phyloP scores from a whole-genome alignment of 2,329 filamentous ascomycete species.

The Plectosphaerella plurivora region DNA sequence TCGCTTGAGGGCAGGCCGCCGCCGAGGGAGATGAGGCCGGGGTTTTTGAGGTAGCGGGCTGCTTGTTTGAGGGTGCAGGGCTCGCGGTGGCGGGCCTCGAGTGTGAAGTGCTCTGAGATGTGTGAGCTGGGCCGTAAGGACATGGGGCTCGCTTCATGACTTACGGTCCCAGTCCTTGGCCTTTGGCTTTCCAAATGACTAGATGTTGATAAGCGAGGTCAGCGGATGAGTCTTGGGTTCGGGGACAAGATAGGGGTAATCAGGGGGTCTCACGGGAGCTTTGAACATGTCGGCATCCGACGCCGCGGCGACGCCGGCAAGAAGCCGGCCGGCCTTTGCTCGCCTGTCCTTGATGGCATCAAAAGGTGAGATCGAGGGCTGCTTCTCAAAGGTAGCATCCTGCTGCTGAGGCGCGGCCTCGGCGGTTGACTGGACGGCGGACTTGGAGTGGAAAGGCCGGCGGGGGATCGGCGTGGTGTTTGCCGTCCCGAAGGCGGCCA shows the following conservation, averaged over 20 bases:
- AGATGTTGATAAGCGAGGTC: constrained; percentile 10
- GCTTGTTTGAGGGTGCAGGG: constrained; percentile 78
- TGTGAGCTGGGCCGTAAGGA: neutral
- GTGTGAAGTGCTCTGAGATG: constrained; percentile 49
- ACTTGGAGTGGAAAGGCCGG: constrained; percentile 8
- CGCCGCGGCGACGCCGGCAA: constrained; percentile 71
- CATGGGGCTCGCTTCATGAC: constrained; percentile 27
- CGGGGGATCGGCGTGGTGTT: neutral
- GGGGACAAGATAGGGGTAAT: constrained; percentile 4
- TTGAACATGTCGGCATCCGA: constrained; percentile 83
- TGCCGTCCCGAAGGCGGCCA: constrained; percentile 1
- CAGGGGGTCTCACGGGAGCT: constrained; percentile 50
- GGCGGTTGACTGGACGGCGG: constrained; percentile 8
- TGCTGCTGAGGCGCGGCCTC: constrained; percentile 11
- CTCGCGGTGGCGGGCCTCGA: constrained; percentile 56
- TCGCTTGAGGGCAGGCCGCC: constrained; percentile 85
- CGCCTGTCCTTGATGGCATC: constrained; percentile 65
- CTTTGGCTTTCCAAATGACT: constrained; percentile 57
- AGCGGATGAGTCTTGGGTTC: neutral
- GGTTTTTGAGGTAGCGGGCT: constrained; percentile 72
- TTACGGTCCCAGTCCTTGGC: constrained; percentile 82
- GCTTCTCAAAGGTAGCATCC: constrained; percentile 10
- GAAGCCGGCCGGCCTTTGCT: constrained; percentile 65
- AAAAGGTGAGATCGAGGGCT: constrained; percentile 26
- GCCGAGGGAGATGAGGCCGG: constrained; percentile 85